A percentile compares a stretch with the other conserved stretches of the same genome.
Evolutionary conservation across 1,139 yeast genomes (phyloP).

Genomic region (Candida tropicalis): DNA sequence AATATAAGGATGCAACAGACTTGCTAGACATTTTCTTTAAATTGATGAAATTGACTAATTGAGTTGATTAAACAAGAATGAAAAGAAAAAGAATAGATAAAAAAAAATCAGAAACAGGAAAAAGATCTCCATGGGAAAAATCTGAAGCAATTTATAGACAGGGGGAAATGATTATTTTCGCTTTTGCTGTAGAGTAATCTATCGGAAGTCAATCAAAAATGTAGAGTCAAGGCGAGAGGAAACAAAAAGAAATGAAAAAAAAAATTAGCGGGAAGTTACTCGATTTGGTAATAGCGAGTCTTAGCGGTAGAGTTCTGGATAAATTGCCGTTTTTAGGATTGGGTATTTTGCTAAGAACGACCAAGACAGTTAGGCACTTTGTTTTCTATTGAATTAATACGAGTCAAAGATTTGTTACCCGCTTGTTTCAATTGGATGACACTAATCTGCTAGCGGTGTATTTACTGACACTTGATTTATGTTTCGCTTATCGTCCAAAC

Average conservation of each 20-base stretch:
- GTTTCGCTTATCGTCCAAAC: too few relatives aligned
- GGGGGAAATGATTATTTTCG: neutral
- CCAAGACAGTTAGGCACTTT: neutral
- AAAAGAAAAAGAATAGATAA: neutral
- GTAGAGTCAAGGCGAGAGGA: neutral
- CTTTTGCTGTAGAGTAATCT: neutral
- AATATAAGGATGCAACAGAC: constrained; percentile 56
- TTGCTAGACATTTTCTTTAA: constrained; percentile 11
- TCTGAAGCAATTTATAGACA: constrained; percentile 2
- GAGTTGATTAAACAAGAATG: neutral
- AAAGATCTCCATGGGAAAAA: neutral
- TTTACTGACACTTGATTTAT: too few relatives aligned
- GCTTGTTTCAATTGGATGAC: neutral
- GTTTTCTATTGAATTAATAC: neutral
- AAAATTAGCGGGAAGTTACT: constrained; percentile 4
- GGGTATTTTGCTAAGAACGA: neutral
- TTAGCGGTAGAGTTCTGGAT: neutral
- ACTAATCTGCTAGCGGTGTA: neutral
- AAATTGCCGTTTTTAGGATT: constrained; percentile 1
- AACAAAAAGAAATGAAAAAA: neutral
- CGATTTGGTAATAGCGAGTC: neutral
- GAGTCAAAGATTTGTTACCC: neutral
- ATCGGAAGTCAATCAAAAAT: constrained; percentile 1
- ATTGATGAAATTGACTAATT: neutral
- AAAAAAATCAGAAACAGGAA: neutral